Base-by-base conservation (phyloP, 768 basidiomycete genomes). In the Clitopilus passeckerianus region DNA sequence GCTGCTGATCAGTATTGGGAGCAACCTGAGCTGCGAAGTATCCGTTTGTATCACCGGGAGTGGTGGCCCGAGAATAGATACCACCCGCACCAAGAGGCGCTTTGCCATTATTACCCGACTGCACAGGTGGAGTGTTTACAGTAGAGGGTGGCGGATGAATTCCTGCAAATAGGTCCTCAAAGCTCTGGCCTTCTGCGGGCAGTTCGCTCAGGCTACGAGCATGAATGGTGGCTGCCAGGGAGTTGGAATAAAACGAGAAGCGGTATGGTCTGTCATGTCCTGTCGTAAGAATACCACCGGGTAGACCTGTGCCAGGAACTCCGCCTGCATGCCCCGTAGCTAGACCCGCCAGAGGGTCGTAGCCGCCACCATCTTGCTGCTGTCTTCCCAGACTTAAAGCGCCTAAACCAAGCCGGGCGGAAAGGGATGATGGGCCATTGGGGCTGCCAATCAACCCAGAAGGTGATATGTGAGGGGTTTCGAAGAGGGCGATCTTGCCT, bases 211-310 rank as follows among this genome's bases (percentile, higher is more conserved):
- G 75, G 62, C 90, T 95, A 16, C 95, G 84, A 0, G 97, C 92
- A 75, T 98, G 96, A 53, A 99, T 98, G 1, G 97, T 98, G 0
- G 94, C 90, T 2, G 89, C 86, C 54, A 97, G 77, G 4, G 89
- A 82, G 67, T 97, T 98, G 16, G 93, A 98, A 74, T 98, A 99
- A 76, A 98, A 99, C 0, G 97, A 98, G 75, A 98, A 99, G 50
- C 97, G 85, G 69, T 98, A 98, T 8, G 95, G 96, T 66, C 94
- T 80, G 67, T 95, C 93, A 63, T 94, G 89, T 0, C 82, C 85
- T 3, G 79, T 77, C 55, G 78, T 74, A 22, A 80, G 71, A 54
- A 81, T 76, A 6, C 75, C 76, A 54, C 63, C 73, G 20, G 64
- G 58, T 16, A 54, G 54, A 1, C 68, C 65, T 23, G 63, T 62